Evolutionary conservation across 495 filamentous ascomycete species (phyloP).

Genomic region (Cudoniella acicularis): DNA sequence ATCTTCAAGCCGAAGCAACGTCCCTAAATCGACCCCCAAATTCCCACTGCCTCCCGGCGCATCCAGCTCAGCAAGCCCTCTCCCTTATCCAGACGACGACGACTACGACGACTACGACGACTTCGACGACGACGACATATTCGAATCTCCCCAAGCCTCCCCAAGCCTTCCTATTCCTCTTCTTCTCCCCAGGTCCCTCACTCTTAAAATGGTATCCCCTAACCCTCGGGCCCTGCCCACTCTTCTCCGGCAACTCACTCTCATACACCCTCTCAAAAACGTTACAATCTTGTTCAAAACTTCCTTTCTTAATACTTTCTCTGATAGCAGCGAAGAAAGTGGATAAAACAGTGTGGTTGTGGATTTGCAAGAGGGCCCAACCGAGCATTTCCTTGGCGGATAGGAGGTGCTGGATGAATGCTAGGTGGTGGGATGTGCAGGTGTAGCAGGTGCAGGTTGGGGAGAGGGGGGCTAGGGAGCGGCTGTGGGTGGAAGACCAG

Average conservation of each 20-base stretch:
- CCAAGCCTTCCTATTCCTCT: constrained; percentile 60
- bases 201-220: constrained; percentile 83
- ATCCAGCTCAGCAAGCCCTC: constrained; percentile 59
- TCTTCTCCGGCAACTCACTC: constrained; percentile 63
- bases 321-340: constrained; percentile 72
- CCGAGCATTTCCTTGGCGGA: constrained; percentile 91
- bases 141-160: constrained; percentile 31
- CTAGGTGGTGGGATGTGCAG: constrained; percentile 78
- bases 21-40: constrained; percentile 36
- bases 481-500: constrained; percentile 56
- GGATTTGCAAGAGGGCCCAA: constrained; percentile 88
- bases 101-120: constrained; percentile 38
- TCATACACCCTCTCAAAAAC: constrained; percentile 63
- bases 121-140: constrained; percentile 11
- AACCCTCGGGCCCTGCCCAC: constrained; percentile 73
- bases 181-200: constrained; percentile 56
- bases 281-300: constrained; percentile 57
- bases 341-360: constrained; percentile 73
- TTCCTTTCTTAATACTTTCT: constrained; percentile 49
- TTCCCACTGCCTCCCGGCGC: constrained; percentile 60
- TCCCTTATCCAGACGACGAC: constrained; percentile 78
- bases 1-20: constrained; percentile 42
- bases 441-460: constrained; percentile 73
- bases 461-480: constrained; percentile 54
- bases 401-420: constrained; percentile 84